Evolutionary conservation across 2,329 filamentous ascomycete species (phyloP).

Genomic region (Diaporthe sp.): DNA sequence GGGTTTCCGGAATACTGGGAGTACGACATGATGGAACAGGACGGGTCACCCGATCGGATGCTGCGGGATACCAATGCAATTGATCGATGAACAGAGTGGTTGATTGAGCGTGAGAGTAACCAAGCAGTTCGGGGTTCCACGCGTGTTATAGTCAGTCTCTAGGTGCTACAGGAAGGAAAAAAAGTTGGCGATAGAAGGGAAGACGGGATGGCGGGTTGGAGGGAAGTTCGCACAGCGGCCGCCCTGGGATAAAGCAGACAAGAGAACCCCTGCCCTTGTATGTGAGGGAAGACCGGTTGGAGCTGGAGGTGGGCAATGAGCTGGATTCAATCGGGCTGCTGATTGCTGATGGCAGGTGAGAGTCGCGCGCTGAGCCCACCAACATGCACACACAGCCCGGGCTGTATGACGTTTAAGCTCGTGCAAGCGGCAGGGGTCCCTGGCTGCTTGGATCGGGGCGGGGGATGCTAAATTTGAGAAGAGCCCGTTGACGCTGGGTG

Average conservation of each 20-base stretch:
- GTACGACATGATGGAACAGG: constrained; percentile 43
- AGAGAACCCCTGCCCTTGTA: constrained; percentile 18
- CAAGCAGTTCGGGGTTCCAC: constrained; percentile 24
- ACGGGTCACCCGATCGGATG: constrained; percentile 10
- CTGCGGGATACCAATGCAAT: constrained; percentile 9
- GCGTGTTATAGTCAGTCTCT: constrained; percentile 26
- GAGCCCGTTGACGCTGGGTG: background rate
- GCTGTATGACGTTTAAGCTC: constrained; percentile 26
- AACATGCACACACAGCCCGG: constrained; percentile 14
- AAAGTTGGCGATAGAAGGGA: background rate
- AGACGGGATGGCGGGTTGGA: background rate
- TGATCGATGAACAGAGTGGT: constrained; percentile 38
- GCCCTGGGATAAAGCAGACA: background rate
- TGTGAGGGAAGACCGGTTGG: background rate
- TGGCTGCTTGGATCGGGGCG: background rate
- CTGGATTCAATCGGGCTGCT: constrained; percentile 6
- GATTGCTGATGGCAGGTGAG: constrained; percentile 28
- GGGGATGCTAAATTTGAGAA: constrained; percentile 17
- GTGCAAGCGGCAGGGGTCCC: constrained; percentile 5
- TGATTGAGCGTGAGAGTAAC: constrained; percentile 45
- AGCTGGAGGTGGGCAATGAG: background rate
- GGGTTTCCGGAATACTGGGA: constrained; percentile 40
- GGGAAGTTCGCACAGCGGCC: constrained; percentile 9
- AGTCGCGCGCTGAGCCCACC: constrained; percentile 1
- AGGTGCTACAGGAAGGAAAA: constrained; percentile 1